These are phyloP conservation scores for Vararia minispora DNA, from an alignment of 768 basidiomycete genomes.

Conservation along the genomic window DNA sequence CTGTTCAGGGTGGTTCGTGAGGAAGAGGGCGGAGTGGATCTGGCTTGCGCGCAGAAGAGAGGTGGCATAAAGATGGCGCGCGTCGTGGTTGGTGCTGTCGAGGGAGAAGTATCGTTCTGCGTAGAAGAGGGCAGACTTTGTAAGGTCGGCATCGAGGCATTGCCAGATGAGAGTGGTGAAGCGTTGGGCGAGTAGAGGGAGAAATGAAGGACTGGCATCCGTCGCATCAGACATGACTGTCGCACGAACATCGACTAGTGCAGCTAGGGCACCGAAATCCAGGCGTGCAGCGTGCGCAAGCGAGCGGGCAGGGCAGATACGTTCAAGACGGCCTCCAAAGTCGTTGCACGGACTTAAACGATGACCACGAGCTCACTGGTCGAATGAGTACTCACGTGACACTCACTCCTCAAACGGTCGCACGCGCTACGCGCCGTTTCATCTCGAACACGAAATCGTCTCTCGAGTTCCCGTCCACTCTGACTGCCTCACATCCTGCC, in stretches of 20 bases:
- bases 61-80: slow-evolving; percentile 77
- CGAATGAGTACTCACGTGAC: no score
- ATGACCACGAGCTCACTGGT: no score
- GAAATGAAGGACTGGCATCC: slow-evolving; percentile 37
- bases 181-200: slow-evolving; percentile 52
- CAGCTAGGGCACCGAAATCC: no score
- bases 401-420: no score
- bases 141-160: slow-evolving; percentile 72
- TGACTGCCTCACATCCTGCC: neutral
- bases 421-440: neutral
- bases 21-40: slow-evolving; percentile 60
- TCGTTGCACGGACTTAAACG: no score
- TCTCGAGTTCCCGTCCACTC: neutral
- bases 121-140: slow-evolving; percentile 77
- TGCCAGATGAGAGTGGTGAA: slow-evolving; percentile 71
- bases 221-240: no score
- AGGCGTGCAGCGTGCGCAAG: no score
- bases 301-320: slow-evolving; percentile 10
- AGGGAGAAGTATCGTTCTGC: slow-evolving; percentile 75
- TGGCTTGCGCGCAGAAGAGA: slow-evolving; percentile 60
- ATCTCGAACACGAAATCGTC: neutral
- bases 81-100: slow-evolving; percentile 63
- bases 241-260: slow-evolving; percentile 35
- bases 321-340: neutral
- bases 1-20: slow-evolving; percentile 54